Base-by-base conservation (phyloP, 2,329 filamentous ascomycete genomes). In the Colletotrichum navitas region DNA sequence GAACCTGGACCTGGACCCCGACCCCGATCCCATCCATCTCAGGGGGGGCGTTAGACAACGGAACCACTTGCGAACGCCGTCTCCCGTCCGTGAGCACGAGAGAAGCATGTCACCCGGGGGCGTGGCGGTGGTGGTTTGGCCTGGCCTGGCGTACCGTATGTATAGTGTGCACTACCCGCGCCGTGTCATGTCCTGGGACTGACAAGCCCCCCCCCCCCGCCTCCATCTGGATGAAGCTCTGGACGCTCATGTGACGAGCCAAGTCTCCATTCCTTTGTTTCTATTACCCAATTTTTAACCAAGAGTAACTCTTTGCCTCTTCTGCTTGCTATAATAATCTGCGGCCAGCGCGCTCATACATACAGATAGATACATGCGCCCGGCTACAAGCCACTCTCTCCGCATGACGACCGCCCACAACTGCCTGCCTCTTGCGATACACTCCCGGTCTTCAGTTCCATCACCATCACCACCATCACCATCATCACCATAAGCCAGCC, bases 241-340 rank as follows among this genome's bases (percentile, higher is more conserved):
- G 69, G 59, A 71, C 52, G 78, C 76, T 81, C 80, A 82, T 78
- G 79, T 77, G 80, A 82, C 73, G 79, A 77, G 76, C 77, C 75
- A 78, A 76, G 79, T 77, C 75, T 78, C 80, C 82, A 83, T 79
- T 80, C 78, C 78, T 79, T 78, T 78, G 81, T 85, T 86, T 85
- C 76, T 76, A 85, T 86, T 86, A 85, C 84, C 78, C 82, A 85
- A 86, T 85, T 75, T 75, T 78, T 69, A 68, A 52, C 64, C 52
- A 73, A 73, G 71, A 74, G 71, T 63, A 74, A 74, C 68, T 43
- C 62, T 72, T 72, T 60, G 63, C 51, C 69, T 64, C 72, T 66
- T 63, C 43, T 24, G 29, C 34, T 65, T 69, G 69, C 64, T 73
- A 73, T 73, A 73, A 64, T 66, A 66, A 73, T 74, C 66, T 73